Conservation (phyloP, 192 early-diverging fungal genomes). For the Coemansia sp. region DNA sequence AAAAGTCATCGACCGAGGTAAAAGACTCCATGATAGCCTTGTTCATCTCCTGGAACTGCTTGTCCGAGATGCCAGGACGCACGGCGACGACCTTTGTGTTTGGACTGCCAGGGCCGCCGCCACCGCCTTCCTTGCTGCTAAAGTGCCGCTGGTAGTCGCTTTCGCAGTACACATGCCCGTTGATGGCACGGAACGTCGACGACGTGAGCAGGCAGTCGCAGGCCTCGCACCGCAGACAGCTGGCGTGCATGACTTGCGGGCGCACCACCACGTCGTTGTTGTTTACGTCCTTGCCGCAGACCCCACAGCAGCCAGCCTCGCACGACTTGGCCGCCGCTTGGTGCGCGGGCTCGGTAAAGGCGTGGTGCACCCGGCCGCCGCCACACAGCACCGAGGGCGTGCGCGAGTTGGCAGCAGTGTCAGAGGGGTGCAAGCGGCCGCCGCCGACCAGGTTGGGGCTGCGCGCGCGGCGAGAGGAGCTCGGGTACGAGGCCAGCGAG, state of each 20-base stretch:
- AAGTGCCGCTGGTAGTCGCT: constrained; percentile 47
- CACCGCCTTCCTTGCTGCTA: neutral
- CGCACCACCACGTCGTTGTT: constrained; percentile 48
- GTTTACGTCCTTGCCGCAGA: constrained; percentile 48
- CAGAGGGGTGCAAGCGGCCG: constrained; percentile 3
- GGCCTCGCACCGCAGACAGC: constrained; percentile 55
- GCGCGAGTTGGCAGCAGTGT: neutral
- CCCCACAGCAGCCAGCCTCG: constrained; percentile 48
- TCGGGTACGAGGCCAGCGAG: constrained; percentile 49
- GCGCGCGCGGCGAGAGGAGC: constrained; percentile 19
- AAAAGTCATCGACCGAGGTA: constrained; percentile 57
- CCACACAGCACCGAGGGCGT: constrained; percentile 39
- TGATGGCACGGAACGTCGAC: constrained; percentile 51
- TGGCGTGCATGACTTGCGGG: constrained; percentile 54
- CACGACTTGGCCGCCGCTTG: constrained; percentile 15
- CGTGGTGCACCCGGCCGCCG: constrained; percentile 26
- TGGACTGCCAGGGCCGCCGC: neutral
- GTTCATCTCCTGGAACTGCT: constrained; percentile 49
- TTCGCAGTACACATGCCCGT: constrained; percentile 58
- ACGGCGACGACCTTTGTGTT: constrained; percentile 20
- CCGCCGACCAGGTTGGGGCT: constrained; percentile 44
- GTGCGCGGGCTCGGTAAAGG: too few relatives aligned
- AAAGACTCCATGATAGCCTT: constrained; percentile 57
- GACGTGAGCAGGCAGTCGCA: constrained; percentile 55
- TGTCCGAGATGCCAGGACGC: constrained; percentile 43